Conservation (phyloP, 176 grass and related monocot species). For the Carex parvula region DNA sequence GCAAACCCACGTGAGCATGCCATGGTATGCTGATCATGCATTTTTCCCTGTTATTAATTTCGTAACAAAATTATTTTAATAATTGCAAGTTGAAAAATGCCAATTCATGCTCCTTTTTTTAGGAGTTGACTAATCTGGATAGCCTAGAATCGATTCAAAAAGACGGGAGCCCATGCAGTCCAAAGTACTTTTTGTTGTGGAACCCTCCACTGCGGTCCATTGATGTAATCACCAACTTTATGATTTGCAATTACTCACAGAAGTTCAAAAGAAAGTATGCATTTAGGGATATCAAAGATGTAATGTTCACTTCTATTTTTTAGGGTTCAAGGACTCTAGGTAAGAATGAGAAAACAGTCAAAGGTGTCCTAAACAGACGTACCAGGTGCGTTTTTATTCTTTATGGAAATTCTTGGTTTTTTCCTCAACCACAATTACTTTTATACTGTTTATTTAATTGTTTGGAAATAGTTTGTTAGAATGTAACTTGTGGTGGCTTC, state of each 20-base stretch:
- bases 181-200: constrained; percentile 92
- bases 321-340: constrained; percentile 29
- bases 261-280: not conserved
- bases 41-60: not conserved
- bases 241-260: not conserved
- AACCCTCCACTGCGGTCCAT: constrained; percentile 52
- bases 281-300: not conserved
- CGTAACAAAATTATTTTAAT: not conserved
- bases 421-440: not conserved
- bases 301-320: constrained; percentile 22
- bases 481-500: not conserved
- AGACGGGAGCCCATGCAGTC: constrained; percentile 78
- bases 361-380: constrained; percentile 47
- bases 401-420: constrained; percentile 9
- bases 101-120: not conserved
- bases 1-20: constrained; percentile 92
- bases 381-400: constrained; percentile 46
- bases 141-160: constrained; percentile 71
- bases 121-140: constrained; percentile 78
- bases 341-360: constrained; percentile 29
- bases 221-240: constrained; percentile 26
- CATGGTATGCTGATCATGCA: constrained; percentile 53
- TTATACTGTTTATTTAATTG: constrained; percentile 14
- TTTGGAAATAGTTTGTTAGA: not conserved
- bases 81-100: constrained; percentile 10